Evolutionary conservation across 2,329 filamentous ascomycete genomes (phyloP), one percentile per base, ranked within the genome.

Genomic region (Chaetomium strumarium): DNA sequence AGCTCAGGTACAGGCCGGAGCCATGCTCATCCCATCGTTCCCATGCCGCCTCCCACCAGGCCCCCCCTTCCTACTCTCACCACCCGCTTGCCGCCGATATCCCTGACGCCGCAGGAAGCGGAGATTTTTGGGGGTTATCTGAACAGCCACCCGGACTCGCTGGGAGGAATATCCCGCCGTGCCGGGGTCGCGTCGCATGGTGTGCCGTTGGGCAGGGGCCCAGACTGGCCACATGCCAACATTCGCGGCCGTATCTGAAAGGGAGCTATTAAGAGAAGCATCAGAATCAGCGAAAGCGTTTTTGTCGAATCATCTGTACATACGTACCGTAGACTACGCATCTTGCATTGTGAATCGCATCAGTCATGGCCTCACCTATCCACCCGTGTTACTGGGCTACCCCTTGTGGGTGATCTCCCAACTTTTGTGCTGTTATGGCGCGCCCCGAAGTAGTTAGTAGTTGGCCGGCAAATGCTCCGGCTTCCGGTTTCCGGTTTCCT

Each of bases 11-110:
- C n/a, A n/a, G 17, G 40, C n/a, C 20, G 40, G 24, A 48, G 39
- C 10, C 17, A 24, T 36, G 30, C 14, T 1, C 9, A 8, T 16
- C n/a, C n/a, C n/a, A n/a, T n/a, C n/a, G n/a, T n/a, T n/a, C 38
- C 36, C 16, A 56, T 56, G 51, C 55, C 51, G 19, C 55, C 55
- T 17, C 55, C n/a, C n/a, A n/a, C n/a, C n/a, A n/a, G n/a, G n/a
- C n/a, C n/a, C 55, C 2, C 42, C 48, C 8, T 36, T 46, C 14
- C 29, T 49, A 16, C 34, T 39, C 34, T 39, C 1, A 12, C 42
- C 7, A 20, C 24, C 46, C 19, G 46, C 1, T 13, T 56, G 37
- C 55, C 55, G 4, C 51, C 46, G 13, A 50, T 50, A 24, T 19
- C 20, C 1, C 39, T 47, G 11, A 39, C 42, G 16, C 45, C 50